phyloP scores from a whole-genome alignment of 1,139 yeast genomes.

The Scheffersomyces segobiensis region DNA sequence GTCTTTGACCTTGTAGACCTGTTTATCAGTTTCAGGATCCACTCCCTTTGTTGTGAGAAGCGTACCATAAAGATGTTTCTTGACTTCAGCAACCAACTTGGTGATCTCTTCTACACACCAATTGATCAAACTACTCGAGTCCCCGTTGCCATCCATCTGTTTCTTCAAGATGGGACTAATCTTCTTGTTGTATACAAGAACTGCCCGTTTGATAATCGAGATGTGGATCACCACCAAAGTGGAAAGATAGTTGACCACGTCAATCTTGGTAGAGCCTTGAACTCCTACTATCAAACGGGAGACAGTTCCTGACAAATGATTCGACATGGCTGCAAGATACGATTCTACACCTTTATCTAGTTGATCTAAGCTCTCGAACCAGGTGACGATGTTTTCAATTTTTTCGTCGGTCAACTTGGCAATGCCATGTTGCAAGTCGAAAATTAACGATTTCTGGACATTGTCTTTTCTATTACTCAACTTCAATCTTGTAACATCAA shows the following conservation, averaged over 20 bases:
- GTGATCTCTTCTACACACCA: constrained; percentile 77
- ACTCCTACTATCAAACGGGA: constrained; percentile 41
- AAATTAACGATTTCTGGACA: constrained; percentile 39
- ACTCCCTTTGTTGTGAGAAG: constrained; percentile 34
- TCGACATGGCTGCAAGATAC: constrained; percentile 39
- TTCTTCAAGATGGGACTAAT: constrained; percentile 36
- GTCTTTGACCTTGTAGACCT: constrained; percentile 32
- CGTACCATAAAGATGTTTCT: constrained; percentile 69
- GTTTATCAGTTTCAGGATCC: constrained; percentile 26
- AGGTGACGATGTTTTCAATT: constrained; percentile 34
- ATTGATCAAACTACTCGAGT: constrained; percentile 47
- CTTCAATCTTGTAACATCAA: constrained; percentile 41
- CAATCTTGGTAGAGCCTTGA: constrained; percentile 48
- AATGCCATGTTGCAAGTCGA: constrained; percentile 40
- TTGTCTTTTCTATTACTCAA: constrained; percentile 36
- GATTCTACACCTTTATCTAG: constrained; percentile 40
- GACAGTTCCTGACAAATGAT: constrained; percentile 33
- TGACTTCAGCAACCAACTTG: constrained; percentile 57
- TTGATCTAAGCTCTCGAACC: constrained; percentile 38
- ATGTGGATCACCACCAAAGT: constrained; percentile 44
- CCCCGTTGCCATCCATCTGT: constrained; percentile 29
- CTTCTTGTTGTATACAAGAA: constrained; percentile 32
- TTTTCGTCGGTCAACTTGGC: constrained; percentile 32
- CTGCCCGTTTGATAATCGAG: constrained; percentile 39
- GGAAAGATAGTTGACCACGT: constrained; percentile 45